Percentiles rank a stretch among this genome's conserved stretches.
Evolutionary conservation across 805 yeast species (phyloP).

Genomic region (Soucietia sequanensis): DNA sequence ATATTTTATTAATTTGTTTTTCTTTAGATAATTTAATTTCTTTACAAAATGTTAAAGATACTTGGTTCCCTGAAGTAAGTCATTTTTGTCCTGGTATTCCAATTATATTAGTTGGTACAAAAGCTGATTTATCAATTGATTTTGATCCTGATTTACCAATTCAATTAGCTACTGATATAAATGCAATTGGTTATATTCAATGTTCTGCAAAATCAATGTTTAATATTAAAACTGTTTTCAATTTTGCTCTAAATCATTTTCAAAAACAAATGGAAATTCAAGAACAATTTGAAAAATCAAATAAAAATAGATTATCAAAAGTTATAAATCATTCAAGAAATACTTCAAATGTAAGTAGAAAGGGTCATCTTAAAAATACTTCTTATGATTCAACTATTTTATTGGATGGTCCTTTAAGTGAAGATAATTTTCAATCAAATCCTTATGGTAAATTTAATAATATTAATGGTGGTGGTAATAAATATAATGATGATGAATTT

Average conservation of each 20-base stretch:
- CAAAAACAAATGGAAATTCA: conserved; percentile 35
- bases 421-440: conserved; percentile 32
- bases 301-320: conserved; percentile 33
- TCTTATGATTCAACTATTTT: conserved; percentile 37
- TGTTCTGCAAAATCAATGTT: conserved; percentile 75
- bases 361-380: conserved; percentile 37
- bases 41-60: conserved; percentile 69
- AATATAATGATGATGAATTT: conserved; percentile 41
- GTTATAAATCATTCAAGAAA: conserved; percentile 27
- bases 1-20: conserved; percentile 73
- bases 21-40: conserved; percentile 62
- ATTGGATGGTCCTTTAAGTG: conserved; percentile 40
- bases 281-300: conserved; percentile 36
- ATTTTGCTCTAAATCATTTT: conserved; percentile 51
- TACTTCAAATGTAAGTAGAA: conserved; percentile 19
- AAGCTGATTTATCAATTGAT: conserved; percentile 53
- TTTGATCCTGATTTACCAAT: conserved; percentile 50
- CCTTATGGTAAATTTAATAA: conserved; percentile 32
- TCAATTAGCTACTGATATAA: conserved; percentile 54
- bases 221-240: conserved; percentile 68
- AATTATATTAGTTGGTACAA: conserved; percentile 77
- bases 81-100: conserved; percentile 84
- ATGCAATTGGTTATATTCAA: conserved; percentile 70
- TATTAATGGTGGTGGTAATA: conserved; percentile 8
- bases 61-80: conserved; percentile 84